Base-by-base conservation (phyloP, 805 yeast genomes). In the Wickerhamiella galacta region DNA sequence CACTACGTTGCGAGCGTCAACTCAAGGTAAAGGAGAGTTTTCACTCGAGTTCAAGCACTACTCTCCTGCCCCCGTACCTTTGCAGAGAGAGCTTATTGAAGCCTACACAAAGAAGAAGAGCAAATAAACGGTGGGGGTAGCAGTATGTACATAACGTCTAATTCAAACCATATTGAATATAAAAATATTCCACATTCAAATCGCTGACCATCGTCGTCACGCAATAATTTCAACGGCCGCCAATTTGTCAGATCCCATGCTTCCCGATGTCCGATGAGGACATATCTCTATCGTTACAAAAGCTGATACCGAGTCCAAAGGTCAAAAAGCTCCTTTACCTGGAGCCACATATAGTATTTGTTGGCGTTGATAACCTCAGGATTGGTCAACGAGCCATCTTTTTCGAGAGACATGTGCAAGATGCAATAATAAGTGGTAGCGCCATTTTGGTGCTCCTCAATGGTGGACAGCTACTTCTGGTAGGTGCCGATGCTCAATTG, bases 11-110 rank as follows among this genome's bases (percentile, higher is more conserved):
- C 77, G 99, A 66, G 96, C 98, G 15, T 73, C 80, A 39, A 87
- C 98, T 11, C 98, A 90, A 60, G 99, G 99, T 60, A 90, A 90
- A 56, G 98, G 99, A 50, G 96, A 92, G 61, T 90, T 90, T 57
- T 71, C 94, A 2, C 68, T 90, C 57, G 99, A 90, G 57, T 90
- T 90, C 63, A 75, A 79, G 53, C 79, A 82, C 50, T 90, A 87
- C 56, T 72, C 87, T 32, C 94, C 93, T 44, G 78, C 92, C 33
- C 69, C 92, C 30, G 81, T 87, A 23, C 94, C 82, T 44, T 65
- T 87, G 44, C 98, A 90, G 61, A 78, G 66, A 52, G 79, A 87
- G 60, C 68, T 90, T 60, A 75, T 90, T 44, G 93, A 77, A 34
- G 93, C 81, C 50, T 73, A 72, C 52, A 68, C 70, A 45, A 75